Percentiles rank a stretch among this genome's conserved stretches.
phyloP scores from a whole-genome alignment of 257 asterid genomes.

The Solanum medicagineum region DNA sequence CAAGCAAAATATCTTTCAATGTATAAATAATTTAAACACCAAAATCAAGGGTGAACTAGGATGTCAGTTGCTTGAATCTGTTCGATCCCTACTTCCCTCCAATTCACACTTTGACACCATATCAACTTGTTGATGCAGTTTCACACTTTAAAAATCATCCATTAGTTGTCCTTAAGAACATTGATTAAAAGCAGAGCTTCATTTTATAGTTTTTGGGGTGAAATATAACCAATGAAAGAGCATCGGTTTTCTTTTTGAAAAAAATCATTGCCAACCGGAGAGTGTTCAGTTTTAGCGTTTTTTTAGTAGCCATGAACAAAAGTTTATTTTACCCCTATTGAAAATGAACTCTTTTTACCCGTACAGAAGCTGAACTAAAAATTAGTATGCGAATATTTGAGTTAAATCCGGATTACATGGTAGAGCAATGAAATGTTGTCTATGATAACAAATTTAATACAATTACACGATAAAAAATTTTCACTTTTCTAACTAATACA shows the following conservation, averaged over 20 bases:
- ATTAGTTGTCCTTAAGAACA: too few species aligned
- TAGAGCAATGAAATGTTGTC: background rate
- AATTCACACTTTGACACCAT: too few species aligned
- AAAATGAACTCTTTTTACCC: background rate
- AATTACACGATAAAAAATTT: background rate
- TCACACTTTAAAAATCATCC: too few species aligned
- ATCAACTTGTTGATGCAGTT: background rate
- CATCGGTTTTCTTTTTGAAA: background rate
- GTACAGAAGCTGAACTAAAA: background rate
- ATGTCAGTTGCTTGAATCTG: background rate
- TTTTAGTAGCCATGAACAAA: background rate
- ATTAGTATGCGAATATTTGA: background rate
- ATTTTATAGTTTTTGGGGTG: background rate
- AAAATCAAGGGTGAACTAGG: background rate
- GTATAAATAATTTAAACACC: background rate
- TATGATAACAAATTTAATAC: background rate
- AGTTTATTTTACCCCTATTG: too few species aligned
- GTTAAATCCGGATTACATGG: background rate
- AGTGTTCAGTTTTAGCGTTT: background rate
- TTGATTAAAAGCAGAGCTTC: too few species aligned
- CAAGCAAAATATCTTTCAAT: background rate
- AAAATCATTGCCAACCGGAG: too few species aligned
- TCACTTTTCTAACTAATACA: background rate
- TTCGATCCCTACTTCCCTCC: too few species aligned
- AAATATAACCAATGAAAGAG: background rate